phyloP scores from a whole-genome alignment of 2,329 filamentous ascomycete genomes.

The Chaetomium sp. region DNA sequence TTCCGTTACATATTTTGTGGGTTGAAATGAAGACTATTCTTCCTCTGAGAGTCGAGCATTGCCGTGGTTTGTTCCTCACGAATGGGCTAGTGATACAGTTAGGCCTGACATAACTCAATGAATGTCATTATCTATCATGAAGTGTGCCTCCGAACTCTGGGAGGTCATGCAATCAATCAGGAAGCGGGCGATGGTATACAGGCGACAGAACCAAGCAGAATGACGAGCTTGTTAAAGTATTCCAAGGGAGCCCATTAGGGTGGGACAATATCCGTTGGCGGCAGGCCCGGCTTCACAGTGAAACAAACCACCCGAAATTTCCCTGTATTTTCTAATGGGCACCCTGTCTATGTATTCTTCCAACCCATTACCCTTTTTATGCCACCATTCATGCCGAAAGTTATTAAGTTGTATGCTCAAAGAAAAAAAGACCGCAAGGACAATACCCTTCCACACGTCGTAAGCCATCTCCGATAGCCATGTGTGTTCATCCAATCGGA shows the following conservation, averaged over 20 bases:
- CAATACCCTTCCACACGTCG: background rate
- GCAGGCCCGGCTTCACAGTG: background rate
- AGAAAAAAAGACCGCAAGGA: background rate
- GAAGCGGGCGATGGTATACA: background rate
- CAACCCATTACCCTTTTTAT: background rate
- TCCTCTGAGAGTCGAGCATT: background rate
- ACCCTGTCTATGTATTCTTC: background rate
- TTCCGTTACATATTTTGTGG: background rate
- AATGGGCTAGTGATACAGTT: no score
- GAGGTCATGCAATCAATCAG: background rate
- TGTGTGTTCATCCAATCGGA: background rate
- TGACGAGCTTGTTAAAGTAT: background rate
- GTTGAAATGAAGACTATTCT: background rate
- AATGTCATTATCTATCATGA: no score
- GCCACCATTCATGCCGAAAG: background rate
- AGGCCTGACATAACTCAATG: background rate
- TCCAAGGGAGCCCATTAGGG: background rate
- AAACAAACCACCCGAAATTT: background rate
- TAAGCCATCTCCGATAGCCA: background rate
- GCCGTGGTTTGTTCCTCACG: no score
- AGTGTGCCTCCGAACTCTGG: background rate
- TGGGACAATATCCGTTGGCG: background rate
- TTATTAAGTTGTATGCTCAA: background rate
- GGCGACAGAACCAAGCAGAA: background rate
- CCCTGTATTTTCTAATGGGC: background rate